A percentile compares a stretch with the other conserved stretches of the same genome.
These are phyloP conservation scores for Blechomonas ayalai DNA, from an alignment of 208 protist species.

Conservation along the genomic window DNA sequence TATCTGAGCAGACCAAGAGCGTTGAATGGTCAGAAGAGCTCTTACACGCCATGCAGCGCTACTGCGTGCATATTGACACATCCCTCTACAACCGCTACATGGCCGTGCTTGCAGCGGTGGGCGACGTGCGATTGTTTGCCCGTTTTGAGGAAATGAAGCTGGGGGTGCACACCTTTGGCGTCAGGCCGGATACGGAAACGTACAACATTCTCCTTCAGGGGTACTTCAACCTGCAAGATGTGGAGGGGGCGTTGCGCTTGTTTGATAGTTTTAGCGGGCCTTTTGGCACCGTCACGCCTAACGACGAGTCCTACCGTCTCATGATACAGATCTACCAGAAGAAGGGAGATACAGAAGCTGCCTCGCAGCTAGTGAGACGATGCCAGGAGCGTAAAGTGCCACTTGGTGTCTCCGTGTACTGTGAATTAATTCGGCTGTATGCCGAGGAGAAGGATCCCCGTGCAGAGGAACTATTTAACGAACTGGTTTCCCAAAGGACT, in stretches of 20 bases:
- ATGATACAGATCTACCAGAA: constrained; percentile 36
- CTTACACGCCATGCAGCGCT: constrained; percentile 30
- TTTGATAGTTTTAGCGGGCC: constrained; percentile 13
- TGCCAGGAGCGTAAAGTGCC: constrained; percentile 14
- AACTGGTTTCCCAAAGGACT: too few relatives aligned
- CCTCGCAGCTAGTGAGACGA: constrained; percentile 17
- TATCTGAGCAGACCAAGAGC: constrained; percentile 37
- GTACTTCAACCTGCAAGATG: constrained; percentile 15
- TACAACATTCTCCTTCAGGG: constrained; percentile 67
- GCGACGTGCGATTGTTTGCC: constrained; percentile 25
- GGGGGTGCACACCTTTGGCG: constrained; percentile 55
- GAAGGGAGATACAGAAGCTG: constrained; percentile 18
- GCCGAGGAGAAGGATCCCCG: constrained; percentile 26
- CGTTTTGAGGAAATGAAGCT: constrained; percentile 63
- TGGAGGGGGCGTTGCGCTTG: constrained; percentile 13
- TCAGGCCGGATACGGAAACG: constrained; percentile 53
- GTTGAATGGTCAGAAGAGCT: constrained; percentile 38
- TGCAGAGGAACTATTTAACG: constrained; percentile 47
- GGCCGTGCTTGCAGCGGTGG: constrained; percentile 44
- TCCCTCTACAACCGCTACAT: constrained; percentile 74
- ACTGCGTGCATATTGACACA: constrained; percentile 35
- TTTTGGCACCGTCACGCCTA: constrained; percentile 33
- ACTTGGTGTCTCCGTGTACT: constrained; percentile 30
- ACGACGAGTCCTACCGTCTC: constrained; percentile 67
- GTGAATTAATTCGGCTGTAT: constrained; percentile 47